Percentiles rank a stretch among this genome's conserved stretches.
Conservation (phyloP, 2,329 filamentous ascomycete species). For the Alternaria panax region DNA sequence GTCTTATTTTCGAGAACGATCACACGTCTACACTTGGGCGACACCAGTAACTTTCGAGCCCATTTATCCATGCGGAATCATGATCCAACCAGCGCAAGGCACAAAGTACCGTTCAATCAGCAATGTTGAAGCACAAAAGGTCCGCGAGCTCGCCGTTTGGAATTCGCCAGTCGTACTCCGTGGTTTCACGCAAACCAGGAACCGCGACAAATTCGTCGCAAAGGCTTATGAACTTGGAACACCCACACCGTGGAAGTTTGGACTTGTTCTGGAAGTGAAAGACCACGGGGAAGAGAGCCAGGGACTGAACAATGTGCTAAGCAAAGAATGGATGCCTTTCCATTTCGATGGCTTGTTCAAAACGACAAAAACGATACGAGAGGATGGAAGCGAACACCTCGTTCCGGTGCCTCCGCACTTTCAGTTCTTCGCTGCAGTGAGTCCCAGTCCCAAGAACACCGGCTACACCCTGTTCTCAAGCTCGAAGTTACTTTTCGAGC, state of each 20-base stretch:
- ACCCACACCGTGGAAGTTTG: conserved; percentile 63
- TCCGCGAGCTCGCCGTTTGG: conserved; percentile 56
- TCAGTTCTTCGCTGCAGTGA: conserved; percentile 61
- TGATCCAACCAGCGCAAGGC: conserved; percentile 21
- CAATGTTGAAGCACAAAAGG: conserved; percentile 56
- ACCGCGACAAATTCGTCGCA: conserved; percentile 57
- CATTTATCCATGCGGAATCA: conserved; percentile 31
- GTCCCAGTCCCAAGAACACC: conserved; percentile 58
- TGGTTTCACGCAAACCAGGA: conserved; percentile 58
- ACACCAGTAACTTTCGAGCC: conserved; percentile 24
- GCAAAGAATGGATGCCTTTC: conserved; percentile 61
- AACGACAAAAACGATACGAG: conserved; percentile 45
- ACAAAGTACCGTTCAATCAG: conserved; percentile 42
- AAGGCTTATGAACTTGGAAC: conserved; percentile 59
- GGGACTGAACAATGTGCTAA: conserved; percentile 62
- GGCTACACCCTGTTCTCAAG: conserved; percentile 64
- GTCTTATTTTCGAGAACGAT: conserved; percentile 17
- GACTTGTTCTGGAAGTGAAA: conserved; percentile 68
- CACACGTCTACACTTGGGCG: conserved; percentile 22
- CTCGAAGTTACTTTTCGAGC: conserved; percentile 59
- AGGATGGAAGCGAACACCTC: conserved; percentile 25
- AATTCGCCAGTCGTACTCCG: conserved; percentile 64
- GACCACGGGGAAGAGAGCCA: conserved; percentile 60
- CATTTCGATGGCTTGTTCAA: conserved; percentile 68
- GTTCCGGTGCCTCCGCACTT: conserved; percentile 49